Conservation (phyloP, 2,329 filamentous ascomycete genomes). For the Mariannaea sp. region DNA sequence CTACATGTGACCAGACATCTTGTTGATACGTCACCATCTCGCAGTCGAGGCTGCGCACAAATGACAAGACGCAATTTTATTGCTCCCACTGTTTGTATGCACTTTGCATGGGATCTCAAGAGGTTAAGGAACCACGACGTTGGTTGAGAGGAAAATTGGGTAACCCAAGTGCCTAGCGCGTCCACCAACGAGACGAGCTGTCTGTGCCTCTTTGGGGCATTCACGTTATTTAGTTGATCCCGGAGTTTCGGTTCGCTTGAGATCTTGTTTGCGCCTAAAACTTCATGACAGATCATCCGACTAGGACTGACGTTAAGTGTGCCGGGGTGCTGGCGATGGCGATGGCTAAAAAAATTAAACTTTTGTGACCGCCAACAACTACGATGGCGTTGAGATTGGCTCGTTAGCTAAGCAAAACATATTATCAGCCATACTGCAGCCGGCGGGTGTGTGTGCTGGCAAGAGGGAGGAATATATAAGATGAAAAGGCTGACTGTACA, state of each 20-base stretch:
- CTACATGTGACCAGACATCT: constrained; percentile 35
- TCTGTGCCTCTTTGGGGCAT: constrained; percentile 43
- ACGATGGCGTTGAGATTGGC: constrained; percentile 13
- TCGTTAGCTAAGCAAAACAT: constrained; percentile 4
- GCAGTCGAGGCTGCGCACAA: constrained; percentile 19
- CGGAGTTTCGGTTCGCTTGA: constrained; percentile 46
- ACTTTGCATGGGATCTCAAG: constrained; percentile 3
- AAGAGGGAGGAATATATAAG: no score
- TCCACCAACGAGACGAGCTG: constrained; percentile 35
- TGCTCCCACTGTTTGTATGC: constrained; percentile 6
- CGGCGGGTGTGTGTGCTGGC: no score
- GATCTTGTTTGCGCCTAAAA: constrained; percentile 45
- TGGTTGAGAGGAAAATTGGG: constrained; percentile 26
- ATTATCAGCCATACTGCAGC: no score
- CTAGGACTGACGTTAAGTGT: constrained; percentile 30
- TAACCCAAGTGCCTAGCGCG: constrained; percentile 31
- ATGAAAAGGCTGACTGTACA: no score
- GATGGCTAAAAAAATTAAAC: constrained; percentile 21
- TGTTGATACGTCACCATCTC: constrained; percentile 28
- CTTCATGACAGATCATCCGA: constrained; percentile 35
- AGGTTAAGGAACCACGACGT: neutral
- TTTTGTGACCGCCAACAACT: constrained; percentile 20
- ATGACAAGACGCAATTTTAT: constrained; percentile 11
- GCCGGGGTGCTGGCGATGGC: constrained; percentile 28
- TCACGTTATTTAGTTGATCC: constrained; percentile 46